Conservation (phyloP, 306 rosid species). For the Corylus americana region DNA sequence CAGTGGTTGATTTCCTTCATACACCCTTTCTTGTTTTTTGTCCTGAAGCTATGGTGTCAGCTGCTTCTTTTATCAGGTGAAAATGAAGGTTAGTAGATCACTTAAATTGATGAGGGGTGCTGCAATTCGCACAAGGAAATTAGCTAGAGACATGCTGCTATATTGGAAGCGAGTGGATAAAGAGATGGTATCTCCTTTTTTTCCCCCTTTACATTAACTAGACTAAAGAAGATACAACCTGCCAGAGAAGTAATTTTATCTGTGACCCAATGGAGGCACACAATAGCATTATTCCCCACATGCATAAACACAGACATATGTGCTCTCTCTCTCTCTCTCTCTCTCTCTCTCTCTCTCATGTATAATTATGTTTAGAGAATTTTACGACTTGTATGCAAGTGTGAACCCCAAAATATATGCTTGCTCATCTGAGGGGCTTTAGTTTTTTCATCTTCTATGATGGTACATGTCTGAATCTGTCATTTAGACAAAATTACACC, state of each 20-base stretch:
- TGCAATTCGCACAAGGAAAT: slow-evolving; percentile 78
- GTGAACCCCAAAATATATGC: background rate
- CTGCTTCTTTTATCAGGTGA: slow-evolving; percentile 57
- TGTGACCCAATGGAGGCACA: background rate
- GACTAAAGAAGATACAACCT: slow-evolving; percentile 19
- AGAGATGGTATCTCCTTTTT: slow-evolving; percentile 69
- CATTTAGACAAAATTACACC: background rate
- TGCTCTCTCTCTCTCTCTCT: background rate
- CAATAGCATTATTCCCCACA: background rate
- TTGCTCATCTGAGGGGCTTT: background rate
- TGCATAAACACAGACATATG: background rate
- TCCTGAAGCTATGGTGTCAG: slow-evolving; percentile 24
- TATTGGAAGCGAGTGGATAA: slow-evolving; percentile 95
- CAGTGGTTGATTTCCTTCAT: slow-evolving; percentile 17
- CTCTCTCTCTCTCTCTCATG: background rate
- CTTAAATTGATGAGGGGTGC: slow-evolving; percentile 80
- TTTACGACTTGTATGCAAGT: background rate
- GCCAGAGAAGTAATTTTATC: slow-evolving; percentile 18
- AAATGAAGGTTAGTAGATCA: slow-evolving; percentile 84
- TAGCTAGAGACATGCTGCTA: slow-evolving; percentile 90
- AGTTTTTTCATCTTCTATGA: background rate
- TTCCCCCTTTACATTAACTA: slow-evolving; percentile 17
- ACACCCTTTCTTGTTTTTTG: slow-evolving; percentile 7
- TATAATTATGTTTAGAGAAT: background rate
- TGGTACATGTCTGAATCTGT: slow-evolving; percentile 4